Evolutionary conservation across 2,329 filamentous ascomycete species (phyloP).

Genomic region (Coniochaeta sp.): DNA sequence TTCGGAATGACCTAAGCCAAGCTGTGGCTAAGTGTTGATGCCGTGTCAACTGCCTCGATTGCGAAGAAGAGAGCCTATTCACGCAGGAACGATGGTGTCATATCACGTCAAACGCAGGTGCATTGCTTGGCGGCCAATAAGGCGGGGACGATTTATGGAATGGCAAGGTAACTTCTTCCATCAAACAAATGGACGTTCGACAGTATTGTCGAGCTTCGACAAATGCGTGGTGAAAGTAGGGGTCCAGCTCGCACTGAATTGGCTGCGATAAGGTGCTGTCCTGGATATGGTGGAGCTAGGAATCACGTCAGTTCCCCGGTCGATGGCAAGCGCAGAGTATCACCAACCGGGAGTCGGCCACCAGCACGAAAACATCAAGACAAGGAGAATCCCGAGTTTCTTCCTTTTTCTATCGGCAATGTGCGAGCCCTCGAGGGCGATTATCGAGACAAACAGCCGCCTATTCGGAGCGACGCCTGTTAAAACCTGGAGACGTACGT

Average conservation of each 20-base stretch:
- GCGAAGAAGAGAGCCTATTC: neutral
- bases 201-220: neutral
- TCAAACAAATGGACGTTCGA: neutral
- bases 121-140: neutral
- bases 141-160: neutral
- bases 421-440: neutral
- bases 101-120: constrained; percentile 1
- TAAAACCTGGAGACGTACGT: neutral
- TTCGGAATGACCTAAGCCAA: neutral
- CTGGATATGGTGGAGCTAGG: neutral
- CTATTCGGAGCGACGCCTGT: neutral
- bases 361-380: neutral
- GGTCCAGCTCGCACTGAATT: neutral
- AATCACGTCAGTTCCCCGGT: constrained; percentile 2
- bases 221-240: neutral
- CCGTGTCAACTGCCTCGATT: neutral
- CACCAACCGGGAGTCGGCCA: constrained; percentile 2
- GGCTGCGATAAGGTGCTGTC: neutral
- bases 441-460: neutral
- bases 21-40: neutral
- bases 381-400: neutral
- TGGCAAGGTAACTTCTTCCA: neutral
- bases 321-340: neutral
- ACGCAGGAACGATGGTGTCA: neutral
- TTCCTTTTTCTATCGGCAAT: neutral